Percentiles rank a stretch among this genome's conserved stretches.
Conservation (phyloP, 768 basidiomycete genomes). For the Collybia mongolica region DNA sequence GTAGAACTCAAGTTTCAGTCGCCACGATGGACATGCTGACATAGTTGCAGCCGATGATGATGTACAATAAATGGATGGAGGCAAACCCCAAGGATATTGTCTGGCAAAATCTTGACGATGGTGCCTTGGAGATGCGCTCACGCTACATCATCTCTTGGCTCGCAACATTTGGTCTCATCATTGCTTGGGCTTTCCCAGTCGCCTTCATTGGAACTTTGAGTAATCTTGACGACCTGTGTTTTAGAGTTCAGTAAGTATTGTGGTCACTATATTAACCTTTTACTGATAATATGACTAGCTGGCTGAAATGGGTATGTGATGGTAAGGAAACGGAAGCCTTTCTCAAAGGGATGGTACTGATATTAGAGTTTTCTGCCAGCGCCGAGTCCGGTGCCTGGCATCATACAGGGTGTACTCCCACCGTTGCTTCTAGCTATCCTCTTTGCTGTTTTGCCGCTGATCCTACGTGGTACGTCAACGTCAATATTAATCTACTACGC, state of each 20-base stretch:
- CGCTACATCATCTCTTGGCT: slow-evolving; percentile 56
- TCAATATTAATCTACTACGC: neutral
- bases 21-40: neutral
- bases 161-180: slow-evolving; percentile 56
- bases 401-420: slow-evolving; percentile 68
- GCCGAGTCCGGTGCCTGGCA: slow-evolving; percentile 38
- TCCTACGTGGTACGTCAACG: slow-evolving; percentile 48
- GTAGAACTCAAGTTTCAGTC: slow-evolving; percentile 21
- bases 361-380: slow-evolving; percentile 18
- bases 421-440: slow-evolving; percentile 61
- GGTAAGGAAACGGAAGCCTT: slow-evolving; percentile 16
- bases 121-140: slow-evolving; percentile 49
- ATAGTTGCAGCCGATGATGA: slow-evolving; percentile 41
- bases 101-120: slow-evolving; percentile 54
- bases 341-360: neutral
- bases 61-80: slow-evolving; percentile 66
- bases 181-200: slow-evolving; percentile 66
- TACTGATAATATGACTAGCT: slow-evolving; percentile 26
- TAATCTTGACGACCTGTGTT: slow-evolving; percentile 53
- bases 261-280: neutral
- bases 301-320: slow-evolving; percentile 59
- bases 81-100: slow-evolving; percentile 54
- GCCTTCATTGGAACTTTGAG: slow-evolving; percentile 65
- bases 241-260: slow-evolving; percentile 37
- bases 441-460: slow-evolving; percentile 58